Conservation (phyloP, 1,284 basidiomycete genomes). For the Cutaneotrichosporon sp. region DNA sequence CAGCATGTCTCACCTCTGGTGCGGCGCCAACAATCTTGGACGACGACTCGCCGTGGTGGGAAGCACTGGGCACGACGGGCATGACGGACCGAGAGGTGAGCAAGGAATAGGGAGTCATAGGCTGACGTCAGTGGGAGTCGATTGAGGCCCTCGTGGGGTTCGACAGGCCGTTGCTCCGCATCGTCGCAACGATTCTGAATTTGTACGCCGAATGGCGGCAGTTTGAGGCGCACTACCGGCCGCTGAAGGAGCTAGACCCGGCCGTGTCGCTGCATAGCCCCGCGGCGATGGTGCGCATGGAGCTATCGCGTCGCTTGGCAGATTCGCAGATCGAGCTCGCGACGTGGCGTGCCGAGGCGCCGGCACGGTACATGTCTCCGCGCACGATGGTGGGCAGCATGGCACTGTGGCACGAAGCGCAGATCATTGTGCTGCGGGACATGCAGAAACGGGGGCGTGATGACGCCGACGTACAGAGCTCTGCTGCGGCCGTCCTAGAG, state of each 20-base stretch:
- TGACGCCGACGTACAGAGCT: conserved; percentile 27
- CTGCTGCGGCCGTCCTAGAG: conserved; percentile 29
- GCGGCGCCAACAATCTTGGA: conserved; percentile 20
- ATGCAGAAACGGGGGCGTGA: conserved; percentile 21
- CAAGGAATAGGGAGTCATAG: neutral
- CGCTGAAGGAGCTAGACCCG: conserved; percentile 15
- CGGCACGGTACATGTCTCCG: conserved; percentile 17
- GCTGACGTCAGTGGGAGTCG: conserved; percentile 25
- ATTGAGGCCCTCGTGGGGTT: conserved; percentile 30
- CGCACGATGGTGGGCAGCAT: conserved; percentile 30
- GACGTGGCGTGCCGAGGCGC: conserved; percentile 19
- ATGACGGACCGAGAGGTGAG: conserved; percentile 18
- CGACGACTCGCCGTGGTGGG: conserved; percentile 30
- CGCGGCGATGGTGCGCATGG: conserved; percentile 15
- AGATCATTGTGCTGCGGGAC: conserved; percentile 31
- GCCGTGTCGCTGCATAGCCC: conserved; percentile 15
- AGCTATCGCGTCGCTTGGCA: conserved; percentile 12
- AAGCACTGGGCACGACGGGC: conserved; percentile 20
- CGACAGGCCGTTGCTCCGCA: conserved; percentile 25
- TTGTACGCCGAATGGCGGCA: conserved; percentile 15
- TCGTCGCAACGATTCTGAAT: conserved; percentile 14
- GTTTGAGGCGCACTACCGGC: conserved; percentile 19
- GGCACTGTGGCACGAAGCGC: conserved; percentile 35
- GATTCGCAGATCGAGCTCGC: conserved; percentile 18
- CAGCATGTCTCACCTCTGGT: conserved; percentile 25